Base-by-base conservation (phyloP, 75 land plant genomes). In the Sequoiadendron giganteum region DNA sequence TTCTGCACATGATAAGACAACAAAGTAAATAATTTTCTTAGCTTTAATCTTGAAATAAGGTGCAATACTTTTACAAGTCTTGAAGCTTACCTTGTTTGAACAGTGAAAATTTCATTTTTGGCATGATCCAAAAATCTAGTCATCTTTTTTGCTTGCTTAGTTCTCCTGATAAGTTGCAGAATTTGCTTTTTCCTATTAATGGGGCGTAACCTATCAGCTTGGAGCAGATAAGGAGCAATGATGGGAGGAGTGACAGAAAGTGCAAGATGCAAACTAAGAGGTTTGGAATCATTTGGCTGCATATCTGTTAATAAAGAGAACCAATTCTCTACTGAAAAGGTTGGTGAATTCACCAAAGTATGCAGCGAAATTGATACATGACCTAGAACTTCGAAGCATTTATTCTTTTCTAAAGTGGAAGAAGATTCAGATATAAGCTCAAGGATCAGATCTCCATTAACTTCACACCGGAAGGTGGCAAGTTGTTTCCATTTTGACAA, bases 391-490 rank as follows among this genome's bases (percentile, higher is more conserved):
- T 65, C 7, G 70, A 25, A 25, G 38, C 86, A 91, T 28, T 30
- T 39, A 42, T 15, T 76, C 87, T 40, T 76, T 47, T 72, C 42
- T 79, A 86, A 48, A 25, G 79, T 85, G 86, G 91, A 80, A 68
- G 87, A 40, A 40, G 89, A 86, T 40, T 65, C 77, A 15, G 90
- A 90, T 76, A 89, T 86, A 39, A 95, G 92, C 61, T 90, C 89
- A 85, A 95, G 72, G 30, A 86, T 54, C 36, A 95, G 80, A 39
- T 91, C 89, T 55, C 95, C 95, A 54, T 58, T 85, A 40, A 95
- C 90, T 85, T 95, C 93, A 91, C 96, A 95, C 48, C 90, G 89
- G 83, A 95, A 95, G 34, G 85, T 38, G 87, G 90, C 90, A 36
- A 87, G 87, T 58, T 92, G 89, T 85, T 93, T 95, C 48, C 87